Evolutionary conservation across 2,329 filamentous ascomycete genomes (phyloP).

Genomic region (Incumbomyces delicatus): DNA sequence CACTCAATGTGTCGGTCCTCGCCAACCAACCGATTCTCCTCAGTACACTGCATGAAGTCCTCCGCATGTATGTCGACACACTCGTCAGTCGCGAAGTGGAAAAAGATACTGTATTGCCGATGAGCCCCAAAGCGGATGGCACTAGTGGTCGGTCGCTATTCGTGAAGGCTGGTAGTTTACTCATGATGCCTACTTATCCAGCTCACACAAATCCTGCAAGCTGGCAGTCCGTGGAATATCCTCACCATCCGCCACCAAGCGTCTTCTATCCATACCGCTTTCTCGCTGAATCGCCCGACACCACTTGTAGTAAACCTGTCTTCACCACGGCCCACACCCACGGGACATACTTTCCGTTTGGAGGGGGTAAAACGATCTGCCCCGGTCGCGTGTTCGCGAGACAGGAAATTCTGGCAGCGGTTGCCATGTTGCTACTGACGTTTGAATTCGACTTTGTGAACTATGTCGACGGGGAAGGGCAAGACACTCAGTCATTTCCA

Average conservation of each 20-base stretch:
- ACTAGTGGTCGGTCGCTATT: neutral
- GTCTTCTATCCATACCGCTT: slow-evolving; percentile 18
- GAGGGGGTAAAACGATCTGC: slow-evolving; percentile 30
- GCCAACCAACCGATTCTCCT: slow-evolving; percentile 31
- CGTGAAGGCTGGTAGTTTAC: slow-evolving; percentile 6
- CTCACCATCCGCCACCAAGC: slow-evolving; percentile 9
- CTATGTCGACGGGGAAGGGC: slow-evolving; percentile 9
- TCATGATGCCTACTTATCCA: slow-evolving; percentile 13
- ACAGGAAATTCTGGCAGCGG: slow-evolving; percentile 28
- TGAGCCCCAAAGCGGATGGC: neutral
- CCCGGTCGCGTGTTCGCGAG: slow-evolving; percentile 35
- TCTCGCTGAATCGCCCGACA: slow-evolving; percentile 9
- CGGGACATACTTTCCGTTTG: slow-evolving; percentile 23
- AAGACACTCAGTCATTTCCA: slow-evolving; percentile 9
- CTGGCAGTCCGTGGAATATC: slow-evolving; percentile 9
- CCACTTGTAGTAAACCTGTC: slow-evolving; percentile 6
- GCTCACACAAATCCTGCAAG: slow-evolving; percentile 14
- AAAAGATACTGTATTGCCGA: slow-evolving; percentile 8
- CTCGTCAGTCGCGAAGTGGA: slow-evolving; percentile 16
- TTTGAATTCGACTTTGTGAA: slow-evolving; percentile 14
- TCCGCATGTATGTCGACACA: slow-evolving; percentile 30
- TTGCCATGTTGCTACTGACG: slow-evolving; percentile 19
- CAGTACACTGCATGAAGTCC: slow-evolving; percentile 33
- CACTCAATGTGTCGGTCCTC: slow-evolving; percentile 30
- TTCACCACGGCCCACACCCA: slow-evolving; percentile 11